phyloP scores from a whole-genome alignment of 805 yeast genomes.

The Vanderwaltozyma tropicalis region DNA sequence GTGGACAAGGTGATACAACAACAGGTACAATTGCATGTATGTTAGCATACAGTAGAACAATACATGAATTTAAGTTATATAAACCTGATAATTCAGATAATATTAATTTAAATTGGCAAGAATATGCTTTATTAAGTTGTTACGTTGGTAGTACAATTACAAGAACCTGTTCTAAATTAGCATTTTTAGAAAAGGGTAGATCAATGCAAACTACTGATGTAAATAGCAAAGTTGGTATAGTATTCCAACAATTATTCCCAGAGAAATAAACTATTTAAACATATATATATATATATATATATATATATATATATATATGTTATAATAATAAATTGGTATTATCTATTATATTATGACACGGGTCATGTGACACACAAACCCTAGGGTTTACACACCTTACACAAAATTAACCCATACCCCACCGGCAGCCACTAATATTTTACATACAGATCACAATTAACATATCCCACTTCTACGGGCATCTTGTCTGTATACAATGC shows the following conservation, averaged over 20 bases:
- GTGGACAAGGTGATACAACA: constrained; percentile 94
- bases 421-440: no score
- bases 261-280: not conserved
- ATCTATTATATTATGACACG: no score
- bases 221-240: constrained; percentile 54
- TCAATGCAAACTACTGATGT: constrained; percentile 81
- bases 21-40: constrained; percentile 80
- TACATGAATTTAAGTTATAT: constrained; percentile 41
- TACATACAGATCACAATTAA: no score
- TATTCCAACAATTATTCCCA: constrained; percentile 41
- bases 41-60: constrained; percentile 64
- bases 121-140: constrained; percentile 42
- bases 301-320: not conserved
- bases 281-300: not conserved
- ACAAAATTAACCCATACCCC: no score
- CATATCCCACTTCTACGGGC: no score
- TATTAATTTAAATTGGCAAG: constrained; percentile 23
- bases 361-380: no score
- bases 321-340: no score
- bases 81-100: constrained; percentile 25
- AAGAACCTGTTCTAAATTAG: constrained; percentile 51
- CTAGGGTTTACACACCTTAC: no score
- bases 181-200: constrained; percentile 56
- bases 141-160: constrained; percentile 65
- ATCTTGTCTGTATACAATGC: no score